These are phyloP conservation scores for Ceratocystis ficicola DNA, from an alignment of 2,329 filamentous ascomycete species.

Conservation along the genomic window DNA sequence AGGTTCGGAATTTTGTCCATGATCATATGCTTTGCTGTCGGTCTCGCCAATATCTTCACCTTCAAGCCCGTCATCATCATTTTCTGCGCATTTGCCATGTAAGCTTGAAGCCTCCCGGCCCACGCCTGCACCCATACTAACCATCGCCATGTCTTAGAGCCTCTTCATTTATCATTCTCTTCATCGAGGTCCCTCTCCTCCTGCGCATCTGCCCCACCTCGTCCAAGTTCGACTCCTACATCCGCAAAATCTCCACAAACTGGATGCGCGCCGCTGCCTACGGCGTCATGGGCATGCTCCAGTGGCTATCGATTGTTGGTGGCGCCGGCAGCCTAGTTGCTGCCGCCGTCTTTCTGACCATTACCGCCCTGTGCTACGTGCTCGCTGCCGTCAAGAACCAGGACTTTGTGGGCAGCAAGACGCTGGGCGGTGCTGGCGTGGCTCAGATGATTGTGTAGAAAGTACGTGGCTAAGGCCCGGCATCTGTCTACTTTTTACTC, in stretches of 20 bases:
- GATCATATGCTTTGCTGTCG: conserved; percentile 57
- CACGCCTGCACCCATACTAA: background rate
- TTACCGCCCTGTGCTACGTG: conserved; percentile 70
- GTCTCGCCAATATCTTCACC: conserved; percentile 56
- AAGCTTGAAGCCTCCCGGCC: conserved; percentile 27
- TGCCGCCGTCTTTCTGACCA: conserved; percentile 64
- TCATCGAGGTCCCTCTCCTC: conserved; percentile 84
- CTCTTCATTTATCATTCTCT: conserved; percentile 62
- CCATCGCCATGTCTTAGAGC: conserved; percentile 36
- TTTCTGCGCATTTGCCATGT: conserved; percentile 44
- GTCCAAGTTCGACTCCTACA: conserved; percentile 70
- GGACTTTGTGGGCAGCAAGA: conserved; percentile 87
- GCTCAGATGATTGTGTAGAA: conserved; percentile 92
- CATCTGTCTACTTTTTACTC: no score
- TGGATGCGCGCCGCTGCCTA: conserved; percentile 93
- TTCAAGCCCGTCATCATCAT: conserved; percentile 38
- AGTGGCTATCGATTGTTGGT: conserved; percentile 67
- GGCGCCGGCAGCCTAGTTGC: conserved; percentile 65
- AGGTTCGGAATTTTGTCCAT: conserved; percentile 61
- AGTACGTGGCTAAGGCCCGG: background rate
- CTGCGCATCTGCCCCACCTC: conserved; percentile 97
- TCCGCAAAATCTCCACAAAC: conserved; percentile 88
- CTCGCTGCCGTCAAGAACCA: conserved; percentile 71
- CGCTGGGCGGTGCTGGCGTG: conserved; percentile 80
- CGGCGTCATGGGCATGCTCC: conserved; percentile 61